Conservation (phyloP, 805 yeast species). For the Saccharomycopsis lassenensis region DNA sequence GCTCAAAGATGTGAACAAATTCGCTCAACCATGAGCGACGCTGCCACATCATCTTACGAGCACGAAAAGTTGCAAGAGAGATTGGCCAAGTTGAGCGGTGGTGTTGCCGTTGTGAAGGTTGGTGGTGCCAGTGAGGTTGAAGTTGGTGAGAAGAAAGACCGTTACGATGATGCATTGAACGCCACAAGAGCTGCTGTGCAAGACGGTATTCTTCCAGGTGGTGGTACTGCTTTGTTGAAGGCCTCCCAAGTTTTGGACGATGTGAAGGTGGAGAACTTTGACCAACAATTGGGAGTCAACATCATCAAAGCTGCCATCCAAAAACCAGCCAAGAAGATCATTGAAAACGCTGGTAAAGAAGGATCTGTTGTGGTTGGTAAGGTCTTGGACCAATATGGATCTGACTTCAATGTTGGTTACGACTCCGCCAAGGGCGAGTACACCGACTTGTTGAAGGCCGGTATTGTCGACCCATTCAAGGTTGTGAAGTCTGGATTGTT, state of each 20-base stretch:
- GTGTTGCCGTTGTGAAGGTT: slow-evolving; percentile 96
- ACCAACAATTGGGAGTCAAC: slow-evolving; percentile 91
- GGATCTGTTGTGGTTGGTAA: slow-evolving; percentile 95
- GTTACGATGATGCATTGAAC: slow-evolving; percentile 96
- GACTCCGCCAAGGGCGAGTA: slow-evolving; percentile 87
- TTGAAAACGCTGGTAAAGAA: slow-evolving; percentile 96
- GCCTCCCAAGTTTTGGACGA: slow-evolving; percentile 68
- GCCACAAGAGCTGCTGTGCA: slow-evolving; percentile 99
- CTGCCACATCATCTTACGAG: slow-evolving; percentile 76
- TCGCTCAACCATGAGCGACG: slow-evolving; percentile 65
- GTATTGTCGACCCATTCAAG: slow-evolving; percentile 98
- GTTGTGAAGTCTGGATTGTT: slow-evolving; percentile 92
- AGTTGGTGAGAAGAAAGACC: slow-evolving; percentile 98
- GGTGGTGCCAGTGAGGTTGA: slow-evolving; percentile 97
- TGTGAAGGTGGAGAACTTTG: slow-evolving; percentile 76
- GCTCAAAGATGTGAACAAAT: slow-evolving; percentile 89
- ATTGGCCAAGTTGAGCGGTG: slow-evolving; percentile 92
- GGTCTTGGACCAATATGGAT: slow-evolving; percentile 41
- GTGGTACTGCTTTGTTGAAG: slow-evolving; percentile 95
- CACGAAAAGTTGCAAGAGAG: slow-evolving; percentile 95
- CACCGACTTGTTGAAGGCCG: slow-evolving; percentile 92
- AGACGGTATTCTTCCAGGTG: slow-evolving; percentile 98
- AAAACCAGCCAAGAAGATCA: slow-evolving; percentile 90
- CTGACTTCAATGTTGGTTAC: slow-evolving; percentile 80
- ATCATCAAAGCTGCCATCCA: slow-evolving; percentile 87